These are phyloP conservation scores for Glaciozyma antarctica DNA, from an alignment of 768 basidiomycete genomes.

Conservation along the genomic window DNA sequence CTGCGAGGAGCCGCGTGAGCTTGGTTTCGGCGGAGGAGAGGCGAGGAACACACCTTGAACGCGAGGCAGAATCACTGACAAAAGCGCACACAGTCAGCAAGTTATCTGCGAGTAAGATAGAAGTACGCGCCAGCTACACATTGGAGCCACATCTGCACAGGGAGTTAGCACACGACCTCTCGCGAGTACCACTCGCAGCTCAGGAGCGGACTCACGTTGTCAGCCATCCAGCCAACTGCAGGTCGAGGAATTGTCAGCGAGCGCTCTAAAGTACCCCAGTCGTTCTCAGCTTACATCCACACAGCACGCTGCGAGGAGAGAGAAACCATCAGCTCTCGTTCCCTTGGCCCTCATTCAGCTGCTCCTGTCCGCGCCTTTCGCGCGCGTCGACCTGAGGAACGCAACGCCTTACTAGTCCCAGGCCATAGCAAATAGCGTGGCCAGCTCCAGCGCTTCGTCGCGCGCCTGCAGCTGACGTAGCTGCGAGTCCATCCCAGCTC, in stretches of 20 bases:
- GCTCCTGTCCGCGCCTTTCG: background rate
- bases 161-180: background rate
- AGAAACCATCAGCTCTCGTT: constrained; percentile 68
- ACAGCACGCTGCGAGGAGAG: constrained; percentile 48
- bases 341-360: constrained; percentile 38
- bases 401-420: background rate
- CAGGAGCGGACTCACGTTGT: constrained; percentile 65
- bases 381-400: background rate
- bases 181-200: too few species aligned
- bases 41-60: constrained; percentile 50
- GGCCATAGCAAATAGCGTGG: constrained; percentile 29
- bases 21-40: background rate
- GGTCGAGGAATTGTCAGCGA: too few species aligned
- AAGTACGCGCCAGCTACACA: constrained; percentile 2
- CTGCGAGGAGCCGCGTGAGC: constrained; percentile 30
- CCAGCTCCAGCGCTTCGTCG: too few species aligned
- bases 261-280: background rate
- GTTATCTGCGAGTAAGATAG: background rate
- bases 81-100: constrained; percentile 17
- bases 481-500: too few species aligned
- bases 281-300: constrained; percentile 57
- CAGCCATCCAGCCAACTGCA: constrained; percentile 80
- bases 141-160: constrained; percentile 82
- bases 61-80: constrained; percentile 89
- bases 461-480: too few species aligned